Evolutionary conservation across 371 early-diverging fungal species (phyloP).

Genomic region (Rhizopus sp.): DNA sequence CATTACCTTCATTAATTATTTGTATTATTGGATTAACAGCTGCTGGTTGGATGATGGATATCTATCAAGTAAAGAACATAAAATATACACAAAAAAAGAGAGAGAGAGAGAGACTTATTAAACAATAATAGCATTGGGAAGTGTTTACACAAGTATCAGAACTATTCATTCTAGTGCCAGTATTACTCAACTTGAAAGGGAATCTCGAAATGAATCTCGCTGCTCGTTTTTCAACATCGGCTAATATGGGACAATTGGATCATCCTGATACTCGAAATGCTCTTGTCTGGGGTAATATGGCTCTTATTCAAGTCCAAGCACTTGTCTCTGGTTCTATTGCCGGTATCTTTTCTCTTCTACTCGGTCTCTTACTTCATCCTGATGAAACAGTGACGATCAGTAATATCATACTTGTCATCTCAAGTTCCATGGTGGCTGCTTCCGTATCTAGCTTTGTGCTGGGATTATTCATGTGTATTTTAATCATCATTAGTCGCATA

Average conservation of each 20-base stretch:
- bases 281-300: constrained; percentile 69
- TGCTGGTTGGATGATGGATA: constrained; percentile 79
- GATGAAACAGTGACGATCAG: constrained; percentile 41
- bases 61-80: constrained; percentile 58
- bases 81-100: neutral
- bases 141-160: constrained; percentile 74
- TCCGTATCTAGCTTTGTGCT: constrained; percentile 73
- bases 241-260: constrained; percentile 70
- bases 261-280: constrained; percentile 45
- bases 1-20: constrained; percentile 73
- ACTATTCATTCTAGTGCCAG: constrained; percentile 84
- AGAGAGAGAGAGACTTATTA: neutral
- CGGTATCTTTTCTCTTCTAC: constrained; percentile 64
- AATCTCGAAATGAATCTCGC: constrained; percentile 91
- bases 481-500: constrained; percentile 69
- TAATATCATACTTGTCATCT: constrained; percentile 68
- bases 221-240: constrained; percentile 80
- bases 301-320: constrained; percentile 74
- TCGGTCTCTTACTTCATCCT: constrained; percentile 64
- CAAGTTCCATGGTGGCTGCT: constrained; percentile 74
- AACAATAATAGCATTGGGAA: constrained; percentile 61
- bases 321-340: constrained; percentile 70
- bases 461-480: constrained; percentile 72
- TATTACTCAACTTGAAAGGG: constrained; percentile 85
- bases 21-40: constrained; percentile 73